Conservation (phyloP, 495 filamentous ascomycete genomes). For the Clohesyomyces aquaticus region DNA sequence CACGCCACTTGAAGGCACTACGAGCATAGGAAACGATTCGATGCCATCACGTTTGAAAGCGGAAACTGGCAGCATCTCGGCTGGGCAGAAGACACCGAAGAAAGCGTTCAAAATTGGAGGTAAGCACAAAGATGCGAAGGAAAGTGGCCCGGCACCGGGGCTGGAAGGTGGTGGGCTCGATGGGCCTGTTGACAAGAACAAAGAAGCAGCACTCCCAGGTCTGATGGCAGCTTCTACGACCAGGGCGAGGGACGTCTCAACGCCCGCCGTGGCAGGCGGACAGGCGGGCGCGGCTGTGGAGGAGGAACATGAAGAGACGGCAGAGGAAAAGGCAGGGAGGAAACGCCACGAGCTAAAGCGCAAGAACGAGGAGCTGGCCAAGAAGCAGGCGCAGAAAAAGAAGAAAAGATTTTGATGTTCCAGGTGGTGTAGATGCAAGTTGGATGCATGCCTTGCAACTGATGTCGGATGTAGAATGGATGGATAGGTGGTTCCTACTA, state of each 20-base stretch:
- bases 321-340: slow-evolving; percentile 46
- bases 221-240: neutral
- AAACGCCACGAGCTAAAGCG: slow-evolving; percentile 47
- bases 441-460: no score
- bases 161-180: neutral
- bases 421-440: slow-evolving; percentile 2
- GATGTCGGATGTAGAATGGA: no score
- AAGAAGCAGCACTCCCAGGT: no score
- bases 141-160: neutral
- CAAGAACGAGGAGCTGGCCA: slow-evolving; percentile 40
- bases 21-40: neutral
- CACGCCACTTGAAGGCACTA: neutral
- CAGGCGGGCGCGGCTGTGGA: slow-evolving; percentile 15
- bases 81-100: slow-evolving; percentile 8
- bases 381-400: slow-evolving; percentile 46
- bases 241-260: neutral
- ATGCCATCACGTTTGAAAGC: slow-evolving; percentile 7
- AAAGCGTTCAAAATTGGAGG: slow-evolving; percentile 37
- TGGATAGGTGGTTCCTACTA: no score
- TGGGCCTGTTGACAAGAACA: neutral
- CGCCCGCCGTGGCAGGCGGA: neutral
- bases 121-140: slow-evolving; percentile 13
- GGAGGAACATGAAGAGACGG: slow-evolving; percentile 41
- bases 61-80: neutral
- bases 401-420: slow-evolving; percentile 44